These are phyloP conservation scores for Groenewaldozyma tartarivorans DNA, from an alignment of 805 yeast genomes.

Conservation along the genomic window DNA sequence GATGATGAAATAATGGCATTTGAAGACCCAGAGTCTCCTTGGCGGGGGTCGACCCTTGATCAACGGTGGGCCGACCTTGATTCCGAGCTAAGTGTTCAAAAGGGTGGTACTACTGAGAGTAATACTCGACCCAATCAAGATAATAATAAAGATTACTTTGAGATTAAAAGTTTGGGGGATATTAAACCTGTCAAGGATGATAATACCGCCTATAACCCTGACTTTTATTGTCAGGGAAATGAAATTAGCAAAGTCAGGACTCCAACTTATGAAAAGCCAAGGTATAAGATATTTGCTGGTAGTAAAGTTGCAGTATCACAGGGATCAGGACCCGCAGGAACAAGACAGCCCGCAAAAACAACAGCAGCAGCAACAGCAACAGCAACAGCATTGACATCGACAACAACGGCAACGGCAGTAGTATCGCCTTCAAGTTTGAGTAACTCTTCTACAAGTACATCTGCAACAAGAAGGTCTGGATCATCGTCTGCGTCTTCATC, in stretches of 20 bases:
- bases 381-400: no score
- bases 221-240: no score
- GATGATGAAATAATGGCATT: slow-evolving; percentile 6
- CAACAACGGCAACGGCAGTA: no score
- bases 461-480: neutral
- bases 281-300: no score
- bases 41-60: slow-evolving; percentile 12
- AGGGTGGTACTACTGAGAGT: neutral
- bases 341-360: no score
- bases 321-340: no score
- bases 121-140: no score
- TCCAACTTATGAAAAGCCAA: no score
- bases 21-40: slow-evolving; percentile 12
- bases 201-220: neutral
- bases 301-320: neutral
- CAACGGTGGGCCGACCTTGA: slow-evolving; percentile 9
- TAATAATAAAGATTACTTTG: no score
- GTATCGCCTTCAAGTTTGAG: no score
- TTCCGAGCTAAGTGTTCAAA: neutral
- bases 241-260: no score
- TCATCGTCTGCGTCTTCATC: slow-evolving; percentile 3
- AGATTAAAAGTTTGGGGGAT: neutral
- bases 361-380: neutral
- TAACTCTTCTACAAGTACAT: no score
- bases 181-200: neutral